Evolutionary conservation across 192 early-diverging fungal species (phyloP), one percentile per base, ranked within the genome.

Genomic region (Physocladia obscura): DNA sequence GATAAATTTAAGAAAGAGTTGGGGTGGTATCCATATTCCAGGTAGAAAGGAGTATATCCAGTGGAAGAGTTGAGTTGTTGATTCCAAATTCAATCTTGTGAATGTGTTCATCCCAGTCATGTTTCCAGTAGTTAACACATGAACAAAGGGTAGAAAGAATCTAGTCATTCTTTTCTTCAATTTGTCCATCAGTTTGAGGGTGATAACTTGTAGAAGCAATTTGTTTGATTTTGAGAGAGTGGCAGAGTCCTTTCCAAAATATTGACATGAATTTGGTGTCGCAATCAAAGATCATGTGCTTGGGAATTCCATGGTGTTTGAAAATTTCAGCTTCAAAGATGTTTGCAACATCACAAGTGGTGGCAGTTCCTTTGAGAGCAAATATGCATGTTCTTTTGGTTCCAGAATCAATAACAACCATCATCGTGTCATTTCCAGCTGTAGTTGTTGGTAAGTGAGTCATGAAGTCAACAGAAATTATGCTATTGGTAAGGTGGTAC

Each of bases 11-110:
- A 22, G 44, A 63, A 15, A 4, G 5, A 21, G 21, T 6, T 13
- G 8, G 65, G 69, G 36, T 76, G 61, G 29, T 26, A 49, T 5
- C 75, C 63, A 60, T 61, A 21, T 22, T 52, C 55, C 1, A 67
- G 24, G 52, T 52, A 79, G 70, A 80, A 77, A 4, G 76, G 76
- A 8, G 81, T 62, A 15, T 24, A 30, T 4, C 72, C 59, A 3
- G 68, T 81, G 0, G 64, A 63, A 2, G 63, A 26, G 26, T 79
- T 69, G 30, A 50, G 61, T 86, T 79, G 56, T 88, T 89, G 67
- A 84, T 87, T 0, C 76, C 67, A 30, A 85, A 84, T 35, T 86
- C 82, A 3, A 74, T 78, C 0, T 71, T 11, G 0, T 75, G 76
- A 3, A 89, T 52, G 22, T 80, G 55, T 0, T 30, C 27, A 2